Conservation (phyloP, 176 grass and related monocot genomes). For the Metroxylon sagu region DNA sequence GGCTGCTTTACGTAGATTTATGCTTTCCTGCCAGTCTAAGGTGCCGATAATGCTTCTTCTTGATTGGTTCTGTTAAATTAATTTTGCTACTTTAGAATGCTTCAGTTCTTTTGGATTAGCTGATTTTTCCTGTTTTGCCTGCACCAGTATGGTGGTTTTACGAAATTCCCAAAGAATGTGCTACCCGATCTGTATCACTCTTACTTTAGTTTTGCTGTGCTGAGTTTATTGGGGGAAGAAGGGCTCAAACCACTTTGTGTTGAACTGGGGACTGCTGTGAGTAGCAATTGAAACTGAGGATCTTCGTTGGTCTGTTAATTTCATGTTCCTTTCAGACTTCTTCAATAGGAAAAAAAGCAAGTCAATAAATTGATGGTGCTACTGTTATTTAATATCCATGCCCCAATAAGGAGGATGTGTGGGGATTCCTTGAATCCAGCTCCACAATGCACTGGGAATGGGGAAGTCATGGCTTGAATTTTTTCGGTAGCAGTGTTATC, state of each 20-base stretch:
- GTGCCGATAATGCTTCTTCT: constrained; percentile 17
- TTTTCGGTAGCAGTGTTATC: constrained; percentile 9
- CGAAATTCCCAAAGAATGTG: constrained; percentile 31
- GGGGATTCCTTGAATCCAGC: too few species aligned
- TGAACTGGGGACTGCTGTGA: constrained; percentile 38
- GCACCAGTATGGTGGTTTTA: constrained; percentile 67
- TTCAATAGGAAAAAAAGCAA: neutral
- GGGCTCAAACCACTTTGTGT: constrained; percentile 37
- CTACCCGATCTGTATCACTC: constrained; percentile 72
- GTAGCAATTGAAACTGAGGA: too few species aligned
- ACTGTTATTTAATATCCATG: constrained; percentile 2
- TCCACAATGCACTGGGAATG: too few species aligned
- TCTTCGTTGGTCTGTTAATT: too few species aligned
- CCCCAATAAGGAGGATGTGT: constrained; percentile 18
- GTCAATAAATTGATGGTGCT: neutral
- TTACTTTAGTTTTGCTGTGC: constrained; percentile 73
- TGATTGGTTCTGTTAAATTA: too few species aligned
- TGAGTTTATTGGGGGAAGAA: constrained; percentile 59
- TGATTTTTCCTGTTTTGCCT: neutral
- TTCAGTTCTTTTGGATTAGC: neutral
- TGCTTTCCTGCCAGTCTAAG: constrained; percentile 72
- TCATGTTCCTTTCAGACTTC: too few species aligned
- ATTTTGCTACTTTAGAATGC: neutral
- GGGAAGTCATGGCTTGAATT: constrained; percentile 16
- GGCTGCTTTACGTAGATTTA: constrained; percentile 44